phyloP scores from a whole-genome alignment of 1,284 basidiomycete species.

The Trametes sp. region DNA sequence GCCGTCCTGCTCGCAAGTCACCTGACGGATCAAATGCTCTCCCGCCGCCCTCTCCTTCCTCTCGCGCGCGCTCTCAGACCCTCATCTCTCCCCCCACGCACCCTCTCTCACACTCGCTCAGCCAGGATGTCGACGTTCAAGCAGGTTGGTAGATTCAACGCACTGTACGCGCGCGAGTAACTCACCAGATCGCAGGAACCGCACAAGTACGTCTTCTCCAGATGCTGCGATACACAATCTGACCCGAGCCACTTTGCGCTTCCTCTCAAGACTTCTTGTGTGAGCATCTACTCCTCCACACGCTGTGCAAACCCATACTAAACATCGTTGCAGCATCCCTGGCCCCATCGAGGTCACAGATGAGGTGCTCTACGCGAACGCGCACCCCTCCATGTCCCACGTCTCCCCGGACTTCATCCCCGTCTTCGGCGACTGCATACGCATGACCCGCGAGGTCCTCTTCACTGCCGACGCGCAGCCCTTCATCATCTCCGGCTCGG shows the following conservation, averaged over 20 bases:
- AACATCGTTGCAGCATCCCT: constrained; percentile 62
- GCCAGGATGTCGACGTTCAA: constrained; percentile 41
- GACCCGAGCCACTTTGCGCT: constrained; percentile 16
- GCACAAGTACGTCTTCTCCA: constrained; percentile 64
- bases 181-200: constrained; percentile 50
- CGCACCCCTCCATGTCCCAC: constrained; percentile 90
- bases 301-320: constrained; percentile 3
- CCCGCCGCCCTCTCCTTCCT: constrained; percentile 17
- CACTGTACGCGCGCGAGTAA: constrained; percentile 4
- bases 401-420: constrained; percentile 91
- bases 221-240: constrained; percentile 14
- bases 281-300: constrained; percentile 45
- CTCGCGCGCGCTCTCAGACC: constrained; percentile 19
- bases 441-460: constrained; percentile 83
- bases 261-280: constrained; percentile 63
- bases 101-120: constrained; percentile 5
- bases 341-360: constrained; percentile 86
- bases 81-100: constrained; percentile 11
- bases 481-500: constrained; percentile 91
- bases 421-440: constrained; percentile 90
- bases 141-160: constrained; percentile 35
- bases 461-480: constrained; percentile 83
- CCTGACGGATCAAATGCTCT: constrained; percentile 37
- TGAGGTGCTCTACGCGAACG: constrained; percentile 84
- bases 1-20: constrained; percentile 25